phyloP scores from a whole-genome alignment of 1,139 yeast species.

The Debaryomyces singareniensis region DNA sequence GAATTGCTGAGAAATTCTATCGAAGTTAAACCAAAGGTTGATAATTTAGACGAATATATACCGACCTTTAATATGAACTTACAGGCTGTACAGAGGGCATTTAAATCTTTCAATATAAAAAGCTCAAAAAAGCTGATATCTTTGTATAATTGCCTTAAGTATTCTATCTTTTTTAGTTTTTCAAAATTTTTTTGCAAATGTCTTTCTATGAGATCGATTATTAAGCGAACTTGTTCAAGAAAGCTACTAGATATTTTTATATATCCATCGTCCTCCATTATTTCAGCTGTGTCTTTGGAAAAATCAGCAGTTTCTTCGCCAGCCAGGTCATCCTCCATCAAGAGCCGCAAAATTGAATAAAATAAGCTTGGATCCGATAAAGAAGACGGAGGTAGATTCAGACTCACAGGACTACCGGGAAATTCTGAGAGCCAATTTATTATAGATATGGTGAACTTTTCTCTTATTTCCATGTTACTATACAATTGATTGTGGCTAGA shows the following conservation, averaged over 20 bases:
- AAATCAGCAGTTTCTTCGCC: slow-evolving; percentile 10
- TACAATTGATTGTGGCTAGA: background rate
- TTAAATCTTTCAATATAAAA: slow-evolving; percentile 11
- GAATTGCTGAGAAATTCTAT: slow-evolving; percentile 13
- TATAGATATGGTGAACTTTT: slow-evolving; percentile 11
- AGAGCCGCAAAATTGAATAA: slow-evolving; percentile 8
- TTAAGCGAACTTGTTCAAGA: slow-evolving; percentile 8
- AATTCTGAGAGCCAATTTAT: slow-evolving; percentile 22
- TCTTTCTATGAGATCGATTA: slow-evolving; percentile 9
- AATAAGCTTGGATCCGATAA: slow-evolving; percentile 11
- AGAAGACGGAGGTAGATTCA: slow-evolving; percentile 7
- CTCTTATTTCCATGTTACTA: background rate
- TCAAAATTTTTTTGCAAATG: slow-evolving; percentile 8
- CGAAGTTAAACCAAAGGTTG: slow-evolving; percentile 15
- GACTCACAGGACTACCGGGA: slow-evolving; percentile 13
- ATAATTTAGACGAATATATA: slow-evolving; percentile 13
- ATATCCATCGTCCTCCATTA: slow-evolving; percentile 1
- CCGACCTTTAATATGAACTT: slow-evolving; percentile 16
- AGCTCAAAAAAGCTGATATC: slow-evolving; percentile 10
- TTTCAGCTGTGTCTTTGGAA: slow-evolving; percentile 3
- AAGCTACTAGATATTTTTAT: slow-evolving; percentile 6
- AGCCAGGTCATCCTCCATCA: slow-evolving; percentile 11
- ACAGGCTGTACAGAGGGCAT: slow-evolving; percentile 12
- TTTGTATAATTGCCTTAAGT: slow-evolving; percentile 1
- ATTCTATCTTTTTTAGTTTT: slow-evolving; percentile 7